Conservation (phyloP, 2,329 filamentous ascomycete species). For the Tolypocladium tropicale region DNA sequence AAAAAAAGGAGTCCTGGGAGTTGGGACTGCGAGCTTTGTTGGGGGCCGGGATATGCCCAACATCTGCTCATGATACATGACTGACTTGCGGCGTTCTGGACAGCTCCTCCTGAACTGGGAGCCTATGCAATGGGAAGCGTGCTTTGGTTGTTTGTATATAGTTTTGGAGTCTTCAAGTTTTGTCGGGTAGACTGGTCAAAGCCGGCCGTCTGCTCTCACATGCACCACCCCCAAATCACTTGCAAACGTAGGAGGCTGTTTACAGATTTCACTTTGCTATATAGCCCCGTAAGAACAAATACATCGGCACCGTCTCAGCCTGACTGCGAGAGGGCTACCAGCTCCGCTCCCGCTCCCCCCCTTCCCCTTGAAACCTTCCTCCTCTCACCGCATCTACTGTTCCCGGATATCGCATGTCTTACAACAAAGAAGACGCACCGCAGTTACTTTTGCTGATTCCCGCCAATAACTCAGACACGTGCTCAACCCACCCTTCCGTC, state of each 20-base stretch:
- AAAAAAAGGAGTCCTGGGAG: not conserved
- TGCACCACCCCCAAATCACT: not conserved
- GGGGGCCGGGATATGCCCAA: not conserved
- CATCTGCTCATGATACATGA: not conserved
- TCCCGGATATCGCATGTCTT: conserved; percentile 6
- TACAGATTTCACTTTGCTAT: not conserved
- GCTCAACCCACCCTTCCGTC: not conserved
- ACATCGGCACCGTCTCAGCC: not conserved
- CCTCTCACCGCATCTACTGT: not conserved
- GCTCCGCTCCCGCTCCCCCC: not conserved
- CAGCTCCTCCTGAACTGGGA: too few species aligned
- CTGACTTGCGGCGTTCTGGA: too few species aligned
- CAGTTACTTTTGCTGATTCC: not conserved
- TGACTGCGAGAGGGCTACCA: not conserved
- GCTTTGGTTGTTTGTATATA: too few species aligned
- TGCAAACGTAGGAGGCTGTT: not conserved
- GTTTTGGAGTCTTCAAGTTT: not conserved
- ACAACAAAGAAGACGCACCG: conserved; percentile 6
- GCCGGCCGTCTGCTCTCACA: not conserved
- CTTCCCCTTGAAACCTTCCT: too few species aligned
- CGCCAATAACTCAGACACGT: not conserved
- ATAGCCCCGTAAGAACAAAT: not conserved
- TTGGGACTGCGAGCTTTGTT: not conserved
- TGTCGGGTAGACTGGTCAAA: too few species aligned
- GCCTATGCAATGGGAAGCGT: too few species aligned